Percentiles rank a stretch among this genome's conserved stretches.
Evolutionary conservation across 1,284 basidiomycete genomes (phyloP).

Genomic region (Irpex rosettiformis): DNA sequence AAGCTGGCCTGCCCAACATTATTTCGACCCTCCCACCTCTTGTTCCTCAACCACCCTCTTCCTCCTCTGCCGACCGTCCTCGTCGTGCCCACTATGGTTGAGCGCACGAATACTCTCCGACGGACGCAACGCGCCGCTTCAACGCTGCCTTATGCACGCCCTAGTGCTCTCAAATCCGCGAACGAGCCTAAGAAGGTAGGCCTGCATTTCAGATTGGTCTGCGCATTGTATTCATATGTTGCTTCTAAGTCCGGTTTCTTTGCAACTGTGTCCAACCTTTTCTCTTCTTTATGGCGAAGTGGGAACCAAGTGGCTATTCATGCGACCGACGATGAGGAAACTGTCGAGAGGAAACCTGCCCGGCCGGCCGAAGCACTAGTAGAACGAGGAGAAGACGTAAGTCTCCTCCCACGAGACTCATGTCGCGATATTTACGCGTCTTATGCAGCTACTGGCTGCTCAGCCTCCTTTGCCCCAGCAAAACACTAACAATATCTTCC

Average conservation of each 20-base stretch:
- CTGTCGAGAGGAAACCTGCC: background rate
- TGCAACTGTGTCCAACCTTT: background rate
- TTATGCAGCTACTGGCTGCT: background rate
- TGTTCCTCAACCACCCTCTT: background rate
- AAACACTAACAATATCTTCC: background rate
- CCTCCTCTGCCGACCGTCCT: background rate
- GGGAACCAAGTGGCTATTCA: slow-evolving; percentile 1
- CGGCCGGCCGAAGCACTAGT: slow-evolving; percentile 3
- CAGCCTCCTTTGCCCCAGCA: background rate
- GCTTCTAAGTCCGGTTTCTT: background rate
- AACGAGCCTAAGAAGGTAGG: slow-evolving; percentile 7
- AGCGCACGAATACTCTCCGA: slow-evolving; percentile 1
- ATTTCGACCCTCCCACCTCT: slow-evolving; percentile 9
- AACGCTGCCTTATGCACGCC: background rate
- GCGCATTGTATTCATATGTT: background rate
- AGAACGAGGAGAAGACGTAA: slow-evolving; percentile 6
- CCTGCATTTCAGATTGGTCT: background rate
- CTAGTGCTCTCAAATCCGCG: background rate
- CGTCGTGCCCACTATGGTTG: slow-evolving; percentile 3
- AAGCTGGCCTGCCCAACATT: slow-evolving; percentile 12
- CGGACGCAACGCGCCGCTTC: slow-evolving; percentile 3
- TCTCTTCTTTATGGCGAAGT: slow-evolving; percentile 1
- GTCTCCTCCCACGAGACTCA: background rate
- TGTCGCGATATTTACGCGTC: background rate
- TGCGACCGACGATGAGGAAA: background rate